These are phyloP conservation scores for Inosperma sp. DNA, from an alignment of 768 basidiomycete species.

Conservation along the genomic window DNA sequence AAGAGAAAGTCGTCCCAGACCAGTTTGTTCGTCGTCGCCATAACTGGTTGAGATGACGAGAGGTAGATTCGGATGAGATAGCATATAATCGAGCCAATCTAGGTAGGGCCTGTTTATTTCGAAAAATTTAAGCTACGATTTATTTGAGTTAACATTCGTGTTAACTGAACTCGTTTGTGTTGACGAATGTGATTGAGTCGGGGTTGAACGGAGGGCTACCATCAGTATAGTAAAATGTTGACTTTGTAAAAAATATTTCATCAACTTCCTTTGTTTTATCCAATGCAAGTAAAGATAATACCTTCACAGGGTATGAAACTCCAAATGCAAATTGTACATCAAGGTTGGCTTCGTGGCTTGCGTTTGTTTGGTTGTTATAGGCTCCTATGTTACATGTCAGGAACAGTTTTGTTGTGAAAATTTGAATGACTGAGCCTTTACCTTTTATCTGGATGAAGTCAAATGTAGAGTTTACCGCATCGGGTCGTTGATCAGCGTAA, in stretches of 20 bases:
- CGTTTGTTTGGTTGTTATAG: slow-evolving; percentile 50
- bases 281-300: too few species aligned
- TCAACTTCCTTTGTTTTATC: neutral
- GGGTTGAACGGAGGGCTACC: slow-evolving; percentile 57
- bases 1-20: slow-evolving; percentile 86
- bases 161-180: slow-evolving; percentile 37
- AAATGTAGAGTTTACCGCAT: slow-evolving; percentile 48
- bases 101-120: slow-evolving; percentile 26
- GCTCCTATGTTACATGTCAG: slow-evolving; percentile 41
- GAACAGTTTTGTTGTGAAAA: slow-evolving; percentile 10
- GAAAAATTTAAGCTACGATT: too few species aligned
- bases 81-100: slow-evolving; percentile 57
- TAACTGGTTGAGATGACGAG: slow-evolving; percentile 65
- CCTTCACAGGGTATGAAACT: slow-evolving; percentile 37
- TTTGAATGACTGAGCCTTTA: slow-evolving; percentile 15
- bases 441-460: slow-evolving; percentile 53
- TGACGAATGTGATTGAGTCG: slow-evolving; percentile 34
- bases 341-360: slow-evolving; percentile 62
- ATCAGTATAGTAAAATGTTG: slow-evolving; percentile 57
- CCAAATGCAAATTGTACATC: slow-evolving; percentile 69
- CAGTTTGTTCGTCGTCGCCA: slow-evolving; percentile 68
- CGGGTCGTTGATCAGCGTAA: slow-evolving; percentile 44
- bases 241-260: slow-evolving; percentile 10
- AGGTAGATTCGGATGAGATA: slow-evolving; percentile 40
- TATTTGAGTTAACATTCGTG: too few species aligned